Percentiles rank a stretch among this genome's conserved stretches.
Conservation (phyloP, 768 basidiomycete genomes). For the Suillus brevipes region DNA sequence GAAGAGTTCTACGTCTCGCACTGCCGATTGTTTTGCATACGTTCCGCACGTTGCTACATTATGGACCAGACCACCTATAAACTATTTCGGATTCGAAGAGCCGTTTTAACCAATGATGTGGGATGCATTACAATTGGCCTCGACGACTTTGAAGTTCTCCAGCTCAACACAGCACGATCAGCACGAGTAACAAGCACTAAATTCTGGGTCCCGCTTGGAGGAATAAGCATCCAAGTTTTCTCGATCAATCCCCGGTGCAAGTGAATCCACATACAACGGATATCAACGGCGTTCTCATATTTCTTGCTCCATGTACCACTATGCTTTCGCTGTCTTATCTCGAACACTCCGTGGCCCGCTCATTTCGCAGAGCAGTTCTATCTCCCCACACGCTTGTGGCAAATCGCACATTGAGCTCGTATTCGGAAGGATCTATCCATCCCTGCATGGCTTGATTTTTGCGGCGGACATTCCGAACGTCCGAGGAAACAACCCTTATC, state of each 20-base stretch:
- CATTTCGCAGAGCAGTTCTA: neutral
- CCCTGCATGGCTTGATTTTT: neutral
- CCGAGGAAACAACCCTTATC: slow-evolving; percentile 9
- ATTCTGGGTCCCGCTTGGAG: neutral
- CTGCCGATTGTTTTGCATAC: neutral
- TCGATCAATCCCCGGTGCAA: neutral
- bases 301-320: neutral
- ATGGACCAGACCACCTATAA: neutral
- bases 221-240: neutral
- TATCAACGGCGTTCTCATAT: neutral
- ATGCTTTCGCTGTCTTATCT: neutral
- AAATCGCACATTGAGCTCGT: slow-evolving; percentile 4
- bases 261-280: neutral
- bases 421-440: neutral
- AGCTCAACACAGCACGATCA: neutral
- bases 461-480: neutral
- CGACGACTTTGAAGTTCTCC: no score
- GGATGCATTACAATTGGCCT: neutral
- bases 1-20: neutral
- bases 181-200: neutral
- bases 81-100: neutral
- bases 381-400: neutral
- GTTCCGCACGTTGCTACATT: neutral
- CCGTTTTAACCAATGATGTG: neutral
- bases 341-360: neutral